phyloP scores from a whole-genome alignment of 108 stramenopile species.

The Hondaea fermentalgiana region DNA sequence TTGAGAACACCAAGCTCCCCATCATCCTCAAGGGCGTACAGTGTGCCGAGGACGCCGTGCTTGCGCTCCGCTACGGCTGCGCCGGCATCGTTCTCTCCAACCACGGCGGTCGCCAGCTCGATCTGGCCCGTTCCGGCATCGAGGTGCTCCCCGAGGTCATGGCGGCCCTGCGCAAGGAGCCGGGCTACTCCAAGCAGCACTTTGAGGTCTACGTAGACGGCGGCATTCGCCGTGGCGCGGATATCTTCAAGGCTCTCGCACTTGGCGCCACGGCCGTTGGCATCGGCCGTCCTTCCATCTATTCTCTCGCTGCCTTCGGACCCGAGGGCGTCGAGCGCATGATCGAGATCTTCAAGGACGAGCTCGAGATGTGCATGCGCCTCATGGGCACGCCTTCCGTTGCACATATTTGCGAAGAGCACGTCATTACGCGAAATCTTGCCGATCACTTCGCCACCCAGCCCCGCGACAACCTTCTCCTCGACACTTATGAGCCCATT shows the following conservation, averaged over 20 bases:
- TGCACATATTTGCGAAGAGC: background rate
- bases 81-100: conserved; percentile 6
- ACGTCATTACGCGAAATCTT: background rate
- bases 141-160: conserved; percentile 14
- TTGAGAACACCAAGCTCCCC: background rate
- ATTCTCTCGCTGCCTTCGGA: background rate
- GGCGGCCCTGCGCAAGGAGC: background rate
- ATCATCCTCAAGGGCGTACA: conserved; percentile 14
- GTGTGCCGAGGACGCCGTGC: conserved; percentile 13
- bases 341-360: conserved; percentile 17
- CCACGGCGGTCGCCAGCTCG: conserved; percentile 15
- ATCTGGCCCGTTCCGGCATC: conserved; percentile 5
- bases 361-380: conserved; percentile 13
- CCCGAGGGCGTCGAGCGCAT: conserved; percentile 15
- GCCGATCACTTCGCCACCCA: background rate
- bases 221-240: conserved; percentile 3
- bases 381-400: background rate
- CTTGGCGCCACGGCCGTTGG: conserved; percentile 10
- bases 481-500: background rate
- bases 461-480: background rate
- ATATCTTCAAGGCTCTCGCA: conserved; percentile 12
- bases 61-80: background rate
- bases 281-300: conserved; percentile 12
- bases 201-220: conserved; percentile 9
- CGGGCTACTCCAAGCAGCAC: conserved; percentile 12